These are phyloP conservation scores for Globisporangium cystogenes DNA, from an alignment of 352 stramenopile genomes.

Conservation along the genomic window DNA sequence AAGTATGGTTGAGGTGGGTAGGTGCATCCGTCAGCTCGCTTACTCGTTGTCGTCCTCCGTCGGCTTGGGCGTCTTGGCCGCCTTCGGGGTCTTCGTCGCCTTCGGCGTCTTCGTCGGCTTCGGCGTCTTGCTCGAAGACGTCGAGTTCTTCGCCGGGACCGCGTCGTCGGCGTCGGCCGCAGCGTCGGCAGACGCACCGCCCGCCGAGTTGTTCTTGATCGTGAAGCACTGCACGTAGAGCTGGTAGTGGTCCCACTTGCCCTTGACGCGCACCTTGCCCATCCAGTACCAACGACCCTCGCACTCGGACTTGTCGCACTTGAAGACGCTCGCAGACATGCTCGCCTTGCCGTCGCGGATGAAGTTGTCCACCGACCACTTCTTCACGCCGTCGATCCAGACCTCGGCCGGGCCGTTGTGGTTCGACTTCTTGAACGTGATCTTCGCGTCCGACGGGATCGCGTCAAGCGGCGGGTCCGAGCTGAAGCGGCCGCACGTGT, in stretches of 20 bases:
- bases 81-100: constrained; percentile 3
- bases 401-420: constrained; percentile 20
- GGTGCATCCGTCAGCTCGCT: too few relatives aligned
- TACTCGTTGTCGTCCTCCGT: background rate
- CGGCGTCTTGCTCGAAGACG: background rate
- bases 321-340: constrained; percentile 12
- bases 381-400: constrained; percentile 16
- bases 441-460: constrained; percentile 11
- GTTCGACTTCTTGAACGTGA: constrained; percentile 24
- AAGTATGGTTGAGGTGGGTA: too few relatives aligned
- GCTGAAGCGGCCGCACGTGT: constrained; percentile 16
- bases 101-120: background rate
- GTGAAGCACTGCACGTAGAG: constrained; percentile 21
- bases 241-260: constrained; percentile 22
- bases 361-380: constrained; percentile 16
- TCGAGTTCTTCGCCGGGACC: background rate
- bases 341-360: constrained; percentile 13
- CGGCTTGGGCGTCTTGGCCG: constrained; percentile 2
- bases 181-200: background rate
- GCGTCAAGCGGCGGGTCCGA: constrained; percentile 9
- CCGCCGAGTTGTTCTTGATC: constrained; percentile 13
- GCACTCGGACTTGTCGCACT: constrained; percentile 16
- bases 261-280: constrained; percentile 18
- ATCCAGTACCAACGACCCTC: constrained; percentile 19
- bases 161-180: background rate